These are phyloP conservation scores for Mucor velutinosus DNA, from an alignment of 371 early-diverging fungal species.

Conservation along the genomic window DNA sequence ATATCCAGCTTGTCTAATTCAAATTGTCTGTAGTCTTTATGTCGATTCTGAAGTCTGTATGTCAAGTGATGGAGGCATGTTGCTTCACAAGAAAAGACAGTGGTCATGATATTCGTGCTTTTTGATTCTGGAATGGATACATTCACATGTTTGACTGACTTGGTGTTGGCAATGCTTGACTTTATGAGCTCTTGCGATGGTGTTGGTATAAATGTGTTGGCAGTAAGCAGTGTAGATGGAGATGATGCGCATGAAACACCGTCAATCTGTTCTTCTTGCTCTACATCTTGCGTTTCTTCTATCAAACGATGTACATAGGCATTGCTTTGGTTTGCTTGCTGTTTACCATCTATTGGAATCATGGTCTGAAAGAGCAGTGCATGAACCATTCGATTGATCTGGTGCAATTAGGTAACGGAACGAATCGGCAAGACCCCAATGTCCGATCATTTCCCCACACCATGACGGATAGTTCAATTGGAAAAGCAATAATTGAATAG, in stretches of 20 bases:
- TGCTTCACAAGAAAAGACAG: neutral
- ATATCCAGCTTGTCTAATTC: conserved; percentile 18
- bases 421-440: neutral
- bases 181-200: neutral
- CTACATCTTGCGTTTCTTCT: neutral
- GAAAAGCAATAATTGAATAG: neutral
- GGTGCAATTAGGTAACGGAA: neutral
- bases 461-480: neutral
- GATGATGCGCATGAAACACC: neutral
- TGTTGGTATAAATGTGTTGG: neutral
- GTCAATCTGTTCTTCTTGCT: neutral
- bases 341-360: neutral
- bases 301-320: neutral
- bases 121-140: neutral
- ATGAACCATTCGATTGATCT: neutral
- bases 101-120: neutral
- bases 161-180: neutral
- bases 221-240: neutral
- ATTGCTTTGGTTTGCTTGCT: neutral
- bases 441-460: conserved; percentile 3
- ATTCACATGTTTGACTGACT: neutral
- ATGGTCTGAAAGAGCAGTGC: neutral
- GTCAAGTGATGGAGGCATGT: conserved; percentile 3
- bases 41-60: neutral
- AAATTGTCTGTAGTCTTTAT: neutral